Conservation (phyloP, 129 eudicot species). For the Silybum marianum region DNA sequence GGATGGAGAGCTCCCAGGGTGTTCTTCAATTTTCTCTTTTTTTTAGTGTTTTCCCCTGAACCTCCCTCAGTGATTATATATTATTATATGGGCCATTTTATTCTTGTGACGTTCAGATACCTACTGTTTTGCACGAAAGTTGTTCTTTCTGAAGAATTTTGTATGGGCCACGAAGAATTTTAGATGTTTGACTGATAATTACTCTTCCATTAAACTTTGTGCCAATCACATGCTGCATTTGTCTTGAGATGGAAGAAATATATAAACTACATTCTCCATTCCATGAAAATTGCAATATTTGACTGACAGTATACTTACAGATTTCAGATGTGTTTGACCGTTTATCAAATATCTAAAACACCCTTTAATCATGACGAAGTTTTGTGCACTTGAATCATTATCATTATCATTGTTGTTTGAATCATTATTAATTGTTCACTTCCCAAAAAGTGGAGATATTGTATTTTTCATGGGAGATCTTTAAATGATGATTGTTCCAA, state of each 20-base stretch:
- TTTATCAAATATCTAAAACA: not conserved
- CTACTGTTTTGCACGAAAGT: too few species aligned
- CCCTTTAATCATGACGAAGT: not conserved
- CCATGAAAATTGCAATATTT: not conserved
- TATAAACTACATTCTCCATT: not conserved
- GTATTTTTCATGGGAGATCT: not conserved
- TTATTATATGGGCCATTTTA: too few species aligned
- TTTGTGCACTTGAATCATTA: not conserved
- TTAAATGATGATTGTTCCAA: not conserved
- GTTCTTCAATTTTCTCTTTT: too few species aligned
- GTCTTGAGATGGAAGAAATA: not conserved
- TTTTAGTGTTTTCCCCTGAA: too few species aligned
- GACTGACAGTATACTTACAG: not conserved
- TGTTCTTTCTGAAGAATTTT: too few species aligned
- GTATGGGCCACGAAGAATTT: too few species aligned
- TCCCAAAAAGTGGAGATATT: not conserved
- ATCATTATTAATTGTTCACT: not conserved
- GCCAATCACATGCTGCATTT: not conserved
- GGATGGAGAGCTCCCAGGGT: too few species aligned
- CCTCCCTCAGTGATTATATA: too few species aligned
- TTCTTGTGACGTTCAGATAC: too few species aligned
- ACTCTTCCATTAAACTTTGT: not conserved
- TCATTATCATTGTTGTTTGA: not conserved
- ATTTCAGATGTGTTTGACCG: too few species aligned
- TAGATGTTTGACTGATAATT: not conserved